Evolutionary conservation across 345 rosid species (phyloP), one percentile per base, ranked within the genome.

Genomic region (Dovyalis caffra): DNA sequence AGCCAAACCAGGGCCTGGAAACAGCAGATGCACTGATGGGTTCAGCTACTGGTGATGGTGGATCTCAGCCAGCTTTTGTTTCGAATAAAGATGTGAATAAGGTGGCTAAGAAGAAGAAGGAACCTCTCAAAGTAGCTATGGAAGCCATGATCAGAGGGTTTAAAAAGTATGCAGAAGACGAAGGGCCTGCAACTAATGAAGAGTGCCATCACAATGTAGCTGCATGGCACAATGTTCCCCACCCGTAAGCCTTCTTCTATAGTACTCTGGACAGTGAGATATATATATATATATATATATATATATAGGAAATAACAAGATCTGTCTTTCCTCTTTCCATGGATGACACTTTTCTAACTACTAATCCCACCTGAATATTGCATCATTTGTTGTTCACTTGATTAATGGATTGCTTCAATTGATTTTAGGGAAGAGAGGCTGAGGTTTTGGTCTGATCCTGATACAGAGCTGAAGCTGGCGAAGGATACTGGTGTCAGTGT

Each of bases 371-470:
- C 34, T 5, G 2, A 1, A 26, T 31, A 32, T 76, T 57, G 26
- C 29, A 25, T 73, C 8, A 9, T 57, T 18, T 25, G 64, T 51
- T 65, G 43, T 76, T 76, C 56, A 77, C 38, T 64, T 35, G 74
- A 76, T 57, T 71, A 74, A 64, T 29, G 68, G 45, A 40, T 66
- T 85, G 62, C 69, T 74, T 60, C 76, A 53, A 77, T 76, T 77
- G 68, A 67, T 83, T 85, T 76, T 88, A 91, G 99, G 86, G 87
- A 88, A 89, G 95, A 95, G 73, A 95, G 97, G 71, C 86, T 95
- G 34, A 93, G 81, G 77, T 95, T 95, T 86, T 95, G 99, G 99
- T 86, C 94, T 81, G 99, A 95, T 81, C 99, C 99, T 83, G 99
- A 92, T 64, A 84, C 81, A 26, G 99, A 95, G 84, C 71, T 95